phyloP scores from a whole-genome alignment of 768 basidiomycete species.

The Tulasnella sp. region DNA sequence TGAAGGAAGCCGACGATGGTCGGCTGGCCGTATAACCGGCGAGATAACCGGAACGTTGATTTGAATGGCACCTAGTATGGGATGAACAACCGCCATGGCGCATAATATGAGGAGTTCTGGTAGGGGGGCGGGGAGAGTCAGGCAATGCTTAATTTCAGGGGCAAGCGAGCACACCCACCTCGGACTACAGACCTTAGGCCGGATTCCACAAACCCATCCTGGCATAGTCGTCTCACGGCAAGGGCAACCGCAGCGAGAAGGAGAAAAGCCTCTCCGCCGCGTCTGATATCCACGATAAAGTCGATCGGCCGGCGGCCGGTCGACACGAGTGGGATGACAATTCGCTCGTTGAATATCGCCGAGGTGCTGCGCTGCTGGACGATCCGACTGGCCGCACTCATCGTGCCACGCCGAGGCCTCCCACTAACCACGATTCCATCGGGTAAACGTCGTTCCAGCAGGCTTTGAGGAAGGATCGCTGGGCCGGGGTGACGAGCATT shows the following conservation, averaged over 20 bases:
- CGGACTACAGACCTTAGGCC: neutral
- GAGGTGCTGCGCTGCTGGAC: neutral
- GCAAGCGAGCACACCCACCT: neutral
- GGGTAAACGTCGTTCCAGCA: neutral
- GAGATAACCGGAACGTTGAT: neutral
- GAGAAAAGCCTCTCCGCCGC: conserved; percentile 64
- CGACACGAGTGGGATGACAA: neutral
- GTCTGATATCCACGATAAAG: conserved; percentile 64
- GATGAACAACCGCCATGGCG: conserved; percentile 60
- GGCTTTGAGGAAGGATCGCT: neutral
- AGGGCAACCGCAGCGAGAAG: conserved; percentile 66
- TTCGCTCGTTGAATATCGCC: conserved; percentile 25
- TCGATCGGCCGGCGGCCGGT: conserved; percentile 37
- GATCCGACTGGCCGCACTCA: neutral
- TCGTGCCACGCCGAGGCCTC: neutral
- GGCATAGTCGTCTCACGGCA: conserved; percentile 55
- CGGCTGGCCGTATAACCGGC: conserved; percentile 22
- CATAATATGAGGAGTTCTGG: conserved; percentile 64
- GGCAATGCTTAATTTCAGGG: neutral
- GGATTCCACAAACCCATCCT: conserved; percentile 39
- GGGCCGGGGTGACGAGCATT: neutral
- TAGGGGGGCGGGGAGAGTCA: conserved; percentile 21
- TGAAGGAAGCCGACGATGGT: conserved; percentile 27
- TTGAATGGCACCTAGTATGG: conserved; percentile 32
- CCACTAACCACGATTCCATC: neutral